Evolutionary conservation across 805 yeast genomes (phyloP), one percentile per base, ranked within the genome.

Genomic region (Ogataea pini): DNA sequence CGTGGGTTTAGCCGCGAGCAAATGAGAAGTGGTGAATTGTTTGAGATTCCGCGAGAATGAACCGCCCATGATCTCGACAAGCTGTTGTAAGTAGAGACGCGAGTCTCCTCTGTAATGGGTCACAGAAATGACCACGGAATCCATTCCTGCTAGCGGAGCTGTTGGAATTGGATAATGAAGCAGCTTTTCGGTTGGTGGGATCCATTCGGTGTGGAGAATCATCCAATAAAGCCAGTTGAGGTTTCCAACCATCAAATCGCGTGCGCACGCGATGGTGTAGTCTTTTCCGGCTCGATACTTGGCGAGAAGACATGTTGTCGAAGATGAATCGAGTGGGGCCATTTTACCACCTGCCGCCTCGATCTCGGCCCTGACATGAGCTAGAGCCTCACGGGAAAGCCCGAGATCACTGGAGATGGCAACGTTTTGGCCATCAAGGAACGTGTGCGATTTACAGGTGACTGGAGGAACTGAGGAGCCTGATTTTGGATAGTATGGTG

Each of bases 101-200:
- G 96, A 86, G 60, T 86, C 94, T 0, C 97, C 97, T 18, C 86
- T 78, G 61, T 87, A 90, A 58, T 89, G 89, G 0, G 97, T 84
- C 3, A 88, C 78, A 8, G 89, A 76, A 9, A 89, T 77, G 3
- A 73, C 69, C 32, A 81, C 64, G n/a, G 77, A 73, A 13, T 69
- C 68, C 72, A 86, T 78, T 4, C 74, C 80, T 1, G 77, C 71
- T 2, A 89, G 56, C 0, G 82, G 82, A 1, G 63, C 70, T 18
- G 64, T 62, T 5, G 81, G 83, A 3, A 74, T 71, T 0, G 98
- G 98, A 59, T 82, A 81, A 58, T 86, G 90, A 4, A 89, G 73
- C 14, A 91, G 64, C 31, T 64, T 65, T 1, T 62, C 58, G 7
- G 59, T 57, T 0, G 96, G 92, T 3, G 76, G 60, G 1, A 75